Evolutionary conservation across 345 rosid genomes (phyloP).

Genomic region (Nephelium lappaceum): DNA sequence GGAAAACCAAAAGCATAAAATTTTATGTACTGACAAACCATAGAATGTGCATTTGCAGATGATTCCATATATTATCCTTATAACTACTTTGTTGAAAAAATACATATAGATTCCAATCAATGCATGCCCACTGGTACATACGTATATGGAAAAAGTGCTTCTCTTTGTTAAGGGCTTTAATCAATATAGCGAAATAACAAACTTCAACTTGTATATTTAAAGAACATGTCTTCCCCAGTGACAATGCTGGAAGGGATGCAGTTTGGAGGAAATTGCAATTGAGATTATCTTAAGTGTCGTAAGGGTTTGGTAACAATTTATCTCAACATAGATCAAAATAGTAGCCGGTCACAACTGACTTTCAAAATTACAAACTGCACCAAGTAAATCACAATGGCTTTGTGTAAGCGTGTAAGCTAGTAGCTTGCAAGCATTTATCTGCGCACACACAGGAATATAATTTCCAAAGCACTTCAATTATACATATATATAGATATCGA

Average conservation of each 20-base stretch:
- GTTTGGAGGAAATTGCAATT: neutral
- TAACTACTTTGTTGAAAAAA: neutral
- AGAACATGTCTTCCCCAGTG: neutral
- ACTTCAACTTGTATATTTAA: neutral
- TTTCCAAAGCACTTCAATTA: neutral
- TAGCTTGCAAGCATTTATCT: neutral
- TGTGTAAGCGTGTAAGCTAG: no score
- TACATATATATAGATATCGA: no score
- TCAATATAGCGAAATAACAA: no score
- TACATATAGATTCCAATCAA: neutral
- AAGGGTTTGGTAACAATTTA: neutral
- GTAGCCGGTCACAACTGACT: neutral
- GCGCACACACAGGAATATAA: neutral
- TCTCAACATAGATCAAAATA: neutral
- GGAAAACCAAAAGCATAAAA: neutral
- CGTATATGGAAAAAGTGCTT: neutral
- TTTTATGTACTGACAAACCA: neutral
- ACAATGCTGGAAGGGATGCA: neutral
- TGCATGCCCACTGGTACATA: neutral
- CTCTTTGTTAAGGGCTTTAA: neutral
- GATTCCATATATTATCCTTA: neutral
- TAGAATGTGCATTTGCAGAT: neutral
- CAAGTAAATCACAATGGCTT: neutral
- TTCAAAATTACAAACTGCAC: neutral
- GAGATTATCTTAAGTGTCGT: neutral